Conservation (phyloP, 495 filamentous ascomycete species). For the Bryoglossum gracile region DNA sequence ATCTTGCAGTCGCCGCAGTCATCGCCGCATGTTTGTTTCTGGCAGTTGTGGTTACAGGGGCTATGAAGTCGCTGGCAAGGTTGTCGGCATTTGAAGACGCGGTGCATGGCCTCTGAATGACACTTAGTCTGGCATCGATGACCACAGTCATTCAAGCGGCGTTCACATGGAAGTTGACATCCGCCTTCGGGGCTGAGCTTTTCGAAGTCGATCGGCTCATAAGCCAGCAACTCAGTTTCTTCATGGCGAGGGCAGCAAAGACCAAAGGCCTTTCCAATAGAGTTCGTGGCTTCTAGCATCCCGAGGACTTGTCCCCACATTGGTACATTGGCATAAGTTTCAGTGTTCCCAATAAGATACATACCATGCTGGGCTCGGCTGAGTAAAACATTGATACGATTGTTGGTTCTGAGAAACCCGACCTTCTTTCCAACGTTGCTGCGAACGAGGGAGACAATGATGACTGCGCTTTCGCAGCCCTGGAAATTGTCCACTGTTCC, state of each 20-base stretch:
- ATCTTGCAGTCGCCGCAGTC: conserved; percentile 10
- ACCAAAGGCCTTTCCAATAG: conserved; percentile 35
- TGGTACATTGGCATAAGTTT: conserved; percentile 6
- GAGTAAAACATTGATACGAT: conserved; percentile 74
- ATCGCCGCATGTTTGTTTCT: conserved; percentile 13
- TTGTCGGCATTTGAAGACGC: conserved; percentile 12
- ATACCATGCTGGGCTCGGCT: conserved; percentile 77
- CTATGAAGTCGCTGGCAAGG: conserved; percentile 15
- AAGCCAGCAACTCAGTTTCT: conserved; percentile 30
- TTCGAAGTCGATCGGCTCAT: conserved; percentile 26
- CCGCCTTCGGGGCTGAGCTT: conserved; percentile 21
- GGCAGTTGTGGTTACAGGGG: conserved; percentile 14
- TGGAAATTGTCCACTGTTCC: conserved; percentile 61
- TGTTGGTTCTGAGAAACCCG: conserved; percentile 66
- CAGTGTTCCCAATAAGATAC: conserved; percentile 73
- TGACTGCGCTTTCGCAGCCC: conserved; percentile 81
- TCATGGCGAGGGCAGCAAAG: conserved; percentile 36
- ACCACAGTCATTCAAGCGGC: conserved; percentile 12
- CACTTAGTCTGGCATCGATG: conserved; percentile 13
- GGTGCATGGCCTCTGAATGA: conserved; percentile 20
- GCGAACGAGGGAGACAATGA: conserved; percentile 80
- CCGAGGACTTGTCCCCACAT: conserved; percentile 33
- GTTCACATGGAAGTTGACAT: conserved; percentile 13
- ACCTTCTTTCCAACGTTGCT: conserved; percentile 49
- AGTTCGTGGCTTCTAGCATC: conserved; percentile 32